These are phyloP conservation scores for Curvularia sp. DNA, from an alignment of 2,329 filamentous ascomycete species.

Conservation along the genomic window DNA sequence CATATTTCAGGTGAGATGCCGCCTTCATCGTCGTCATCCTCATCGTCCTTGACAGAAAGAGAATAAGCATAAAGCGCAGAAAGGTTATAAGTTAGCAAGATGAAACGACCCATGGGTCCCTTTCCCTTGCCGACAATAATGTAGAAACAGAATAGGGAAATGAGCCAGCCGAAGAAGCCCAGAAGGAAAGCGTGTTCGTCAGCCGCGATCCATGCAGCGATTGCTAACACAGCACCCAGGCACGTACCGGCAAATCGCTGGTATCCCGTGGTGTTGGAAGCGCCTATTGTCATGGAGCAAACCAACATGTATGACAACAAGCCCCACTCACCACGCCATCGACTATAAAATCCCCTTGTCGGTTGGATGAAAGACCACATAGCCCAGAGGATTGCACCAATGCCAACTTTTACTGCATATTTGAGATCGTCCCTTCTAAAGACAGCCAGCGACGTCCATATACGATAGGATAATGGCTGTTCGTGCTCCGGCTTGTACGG, in stretches of 20 bases:
- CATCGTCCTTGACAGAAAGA: slow-evolving; percentile 77
- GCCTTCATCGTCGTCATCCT: slow-evolving; percentile 84
- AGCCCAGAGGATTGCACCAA: slow-evolving; percentile 87
- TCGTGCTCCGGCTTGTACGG: slow-evolving; percentile 39
- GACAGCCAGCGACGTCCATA: slow-evolving; percentile 64
- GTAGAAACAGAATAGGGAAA: slow-evolving; percentile 85
- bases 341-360: slow-evolving; percentile 80
- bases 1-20: slow-evolving; percentile 83
- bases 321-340: slow-evolving; percentile 97
- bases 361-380: slow-evolving; percentile 83
- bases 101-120: slow-evolving; percentile 90
- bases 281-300: slow-evolving; percentile 95
- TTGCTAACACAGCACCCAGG: slow-evolving; percentile 77
- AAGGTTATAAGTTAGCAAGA: slow-evolving; percentile 94
- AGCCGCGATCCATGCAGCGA: slow-evolving; percentile 79
- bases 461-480: slow-evolving; percentile 53
- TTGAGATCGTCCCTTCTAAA: slow-evolving; percentile 71
- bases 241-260: slow-evolving; percentile 87
- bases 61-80: slow-evolving; percentile 94
- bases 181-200: slow-evolving; percentile 76
- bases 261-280: slow-evolving; percentile 89
- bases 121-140: slow-evolving; percentile 85
- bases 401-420: slow-evolving; percentile 91
- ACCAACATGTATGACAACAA: slow-evolving; percentile 97
- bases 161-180: slow-evolving; percentile 80